Evolutionary conservation across 2,329 filamentous ascomycete species (phyloP), one percentile per base, ranked within the genome.

Genomic region (Beauveria bassiana): DNA sequence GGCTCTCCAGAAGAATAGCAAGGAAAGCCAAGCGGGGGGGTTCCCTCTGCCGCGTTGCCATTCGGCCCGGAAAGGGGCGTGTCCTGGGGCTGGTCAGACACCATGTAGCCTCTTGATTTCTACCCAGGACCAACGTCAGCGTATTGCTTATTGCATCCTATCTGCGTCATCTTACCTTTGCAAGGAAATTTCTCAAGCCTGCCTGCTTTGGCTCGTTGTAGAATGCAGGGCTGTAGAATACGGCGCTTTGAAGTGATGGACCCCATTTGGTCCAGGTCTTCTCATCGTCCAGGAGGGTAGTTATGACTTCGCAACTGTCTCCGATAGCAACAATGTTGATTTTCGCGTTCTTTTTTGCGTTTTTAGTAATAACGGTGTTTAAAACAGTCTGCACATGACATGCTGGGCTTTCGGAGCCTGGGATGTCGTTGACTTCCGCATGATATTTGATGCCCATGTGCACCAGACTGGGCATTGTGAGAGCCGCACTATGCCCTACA

Each of bases 311-410:
- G 0, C 85, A 86, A 3, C 86, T 86, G 60, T 89, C 85, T 1
- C 88, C 86, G 18, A 95, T 75, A 1, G 83, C 90, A 53, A 96
- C 78, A 38, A 96, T 70, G 69, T 92, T 86, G 22, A 96, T 69
- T 50, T 79, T 80, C 0, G 85, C 84, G 1, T 79, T 71, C 0
- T 75, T 61, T 0, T 75, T 68, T 0, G 83, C 74, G 6, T 86
- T 64, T 9, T 75, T 72, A 0, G 74, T 74, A 5, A 95, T 68
- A 1, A 93, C 78, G 5, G 82, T 70, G 28, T 87, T 77, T 64
- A 96, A 89, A 1, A 95, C 76, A 52, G 82, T 86, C 34, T 74
- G 70, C 28, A 93, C 77, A 69, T 97, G 93, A 59, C 84, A 78
- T 34, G 73, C 69, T 18, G 81, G 73, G 28, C 71, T 79, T 10